Evolutionary conservation across 2,329 filamentous ascomycete species (phyloP).

Genomic region (Microdochium nivale): DNA sequence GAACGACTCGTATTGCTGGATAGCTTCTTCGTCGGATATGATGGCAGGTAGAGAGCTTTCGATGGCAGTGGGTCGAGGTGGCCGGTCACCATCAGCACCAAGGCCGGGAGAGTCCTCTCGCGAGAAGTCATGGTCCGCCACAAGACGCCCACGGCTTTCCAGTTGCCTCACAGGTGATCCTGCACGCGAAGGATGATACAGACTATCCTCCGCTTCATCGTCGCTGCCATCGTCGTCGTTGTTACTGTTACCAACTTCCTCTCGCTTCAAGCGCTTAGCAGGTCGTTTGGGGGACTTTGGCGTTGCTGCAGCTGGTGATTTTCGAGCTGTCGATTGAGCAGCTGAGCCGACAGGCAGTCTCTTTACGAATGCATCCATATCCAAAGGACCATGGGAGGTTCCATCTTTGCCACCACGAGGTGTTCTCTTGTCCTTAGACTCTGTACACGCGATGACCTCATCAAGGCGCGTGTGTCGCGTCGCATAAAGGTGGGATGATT

Average conservation of each 20-base stretch:
- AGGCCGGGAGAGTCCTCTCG: conserved; percentile 13
- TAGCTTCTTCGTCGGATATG: conserved; percentile 59
- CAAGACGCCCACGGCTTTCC: neutral
- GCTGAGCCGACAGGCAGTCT: conserved; percentile 7
- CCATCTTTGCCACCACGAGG: neutral
- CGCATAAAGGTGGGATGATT: neutral
- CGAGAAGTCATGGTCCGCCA: neutral
- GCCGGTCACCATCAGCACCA: conserved; percentile 22
- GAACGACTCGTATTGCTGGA: conserved; percentile 70
- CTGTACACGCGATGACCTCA: neutral
- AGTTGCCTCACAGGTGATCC: neutral
- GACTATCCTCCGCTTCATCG: conserved; percentile 8
- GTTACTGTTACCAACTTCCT: conserved; percentile 20
- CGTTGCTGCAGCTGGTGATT: conserved; percentile 3
- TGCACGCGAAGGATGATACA: neutral
- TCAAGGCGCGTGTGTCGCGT: neutral
- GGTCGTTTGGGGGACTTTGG: conserved; percentile 16
- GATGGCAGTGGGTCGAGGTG: conserved; percentile 48
- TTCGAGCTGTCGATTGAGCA: conserved; percentile 2
- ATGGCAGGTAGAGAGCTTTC: conserved; percentile 64
- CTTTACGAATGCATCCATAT: conserved; percentile 21
- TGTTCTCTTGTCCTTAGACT: neutral
- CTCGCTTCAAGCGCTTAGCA: conserved; percentile 24
- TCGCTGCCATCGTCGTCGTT: conserved; percentile 21
- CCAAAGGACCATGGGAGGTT: neutral